phyloP scores from a whole-genome alignment of 2,329 filamentous ascomycete genomes.

The Myriangium duriaei region DNA sequence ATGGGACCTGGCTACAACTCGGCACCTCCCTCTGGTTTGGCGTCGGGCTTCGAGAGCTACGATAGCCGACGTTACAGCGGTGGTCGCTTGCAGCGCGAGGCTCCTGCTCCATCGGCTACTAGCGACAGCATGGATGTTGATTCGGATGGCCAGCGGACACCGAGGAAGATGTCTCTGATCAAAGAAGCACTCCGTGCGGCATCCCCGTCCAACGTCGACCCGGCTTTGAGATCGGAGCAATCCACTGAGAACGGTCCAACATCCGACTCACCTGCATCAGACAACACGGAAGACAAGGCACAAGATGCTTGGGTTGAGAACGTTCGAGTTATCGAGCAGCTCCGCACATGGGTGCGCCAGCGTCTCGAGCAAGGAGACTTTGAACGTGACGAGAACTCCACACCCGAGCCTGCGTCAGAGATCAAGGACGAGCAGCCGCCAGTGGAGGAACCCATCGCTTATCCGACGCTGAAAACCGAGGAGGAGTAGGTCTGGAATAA shows the following conservation, averaged over 20 bases:
- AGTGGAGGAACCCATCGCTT: slow-evolving; percentile 9
- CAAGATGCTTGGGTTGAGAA: slow-evolving; percentile 51
- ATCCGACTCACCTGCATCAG: slow-evolving; percentile 13
- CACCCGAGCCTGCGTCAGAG: slow-evolving; percentile 10
- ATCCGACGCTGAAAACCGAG: slow-evolving; percentile 6
- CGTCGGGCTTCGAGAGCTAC: slow-evolving; percentile 48
- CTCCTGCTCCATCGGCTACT: slow-evolving; percentile 30
- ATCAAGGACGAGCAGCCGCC: slow-evolving; percentile 10
- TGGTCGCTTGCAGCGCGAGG: slow-evolving; percentile 45
- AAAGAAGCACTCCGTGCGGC: slow-evolving; percentile 2
- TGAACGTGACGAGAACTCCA: slow-evolving; percentile 23
- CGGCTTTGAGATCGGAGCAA: slow-evolving; percentile 20
- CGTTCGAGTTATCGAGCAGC: slow-evolving; percentile 49
- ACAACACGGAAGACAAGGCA: slow-evolving; percentile 29
- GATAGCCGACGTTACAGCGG: slow-evolving; percentile 50
- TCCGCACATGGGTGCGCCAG: slow-evolving; percentile 45
- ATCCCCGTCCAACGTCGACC: slow-evolving; percentile 22
- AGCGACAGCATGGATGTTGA: slow-evolving; percentile 29
- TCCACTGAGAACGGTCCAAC: slow-evolving; percentile 16
- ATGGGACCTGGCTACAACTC: slow-evolving; percentile 47
- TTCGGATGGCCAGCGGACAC: slow-evolving; percentile 24
- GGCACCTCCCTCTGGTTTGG: slow-evolving; percentile 57
- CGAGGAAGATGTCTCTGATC: slow-evolving; percentile 23
- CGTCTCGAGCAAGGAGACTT: slow-evolving; percentile 42
- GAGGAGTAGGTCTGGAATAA: no score